Base-by-base conservation (phyloP, 2,329 filamentous ascomycete genomes). In the Claviceps humidiphila region DNA sequence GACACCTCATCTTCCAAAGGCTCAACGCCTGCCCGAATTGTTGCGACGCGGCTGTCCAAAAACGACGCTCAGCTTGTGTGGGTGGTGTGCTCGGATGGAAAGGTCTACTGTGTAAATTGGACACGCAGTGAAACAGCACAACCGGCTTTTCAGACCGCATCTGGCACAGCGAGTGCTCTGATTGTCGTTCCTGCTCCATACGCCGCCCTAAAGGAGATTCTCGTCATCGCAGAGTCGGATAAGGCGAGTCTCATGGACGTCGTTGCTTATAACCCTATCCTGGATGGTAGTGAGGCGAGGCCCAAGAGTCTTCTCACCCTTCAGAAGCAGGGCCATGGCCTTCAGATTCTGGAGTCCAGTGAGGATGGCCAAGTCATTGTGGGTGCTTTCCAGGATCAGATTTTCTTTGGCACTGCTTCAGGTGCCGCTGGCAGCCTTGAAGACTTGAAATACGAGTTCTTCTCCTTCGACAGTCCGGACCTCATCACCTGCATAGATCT, bases 401-500 rank as follows among this genome's bases (percentile, higher is more conserved):
- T 71, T 8, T 70, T 71, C 52, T 57, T 71, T 24, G 67, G 65
- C 2, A 56, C 60, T 16, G 58, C 61, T 17, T 57, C 61, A 22
- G 41, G 58, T 11, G 51, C 58, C 5, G 50, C 58, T 17, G 56
- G 57, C 16, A 58, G 46, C 5, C 51, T 67, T 8, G 60, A 63
- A 6, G 55, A 62, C 13, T 54, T 68, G 20, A 67, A 68, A 42
- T 82, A 77, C 60, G 74, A 80, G 47, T 78, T 82, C 59, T 76
- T 74, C 56, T 74, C 74, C 16, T 76, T 84, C 54, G 76, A 81
- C 52, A 69, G 72, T 16, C 76, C 80, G 2, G 81, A 87, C 57
- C 74, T 78, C 43, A 77, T 90, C 50, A 81, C 79, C 30, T 82
- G 80, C 54, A 68, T 89, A 45, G 84, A 93, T 61, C 64, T 86